Conservation (phyloP, 805 yeast species). For the Candida takata region DNA sequence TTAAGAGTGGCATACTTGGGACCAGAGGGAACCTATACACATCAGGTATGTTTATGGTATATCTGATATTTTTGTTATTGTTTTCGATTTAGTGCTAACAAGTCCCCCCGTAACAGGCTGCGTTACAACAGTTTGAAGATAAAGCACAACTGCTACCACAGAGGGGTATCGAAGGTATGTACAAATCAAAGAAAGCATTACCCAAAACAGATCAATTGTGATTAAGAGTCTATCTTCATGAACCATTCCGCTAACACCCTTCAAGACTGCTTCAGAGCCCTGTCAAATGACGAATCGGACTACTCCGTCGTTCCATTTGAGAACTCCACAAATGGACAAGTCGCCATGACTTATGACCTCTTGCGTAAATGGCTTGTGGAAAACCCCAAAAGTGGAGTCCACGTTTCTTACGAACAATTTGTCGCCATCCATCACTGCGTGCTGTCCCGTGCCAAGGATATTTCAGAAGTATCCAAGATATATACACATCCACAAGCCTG, state of each 20-base stretch:
- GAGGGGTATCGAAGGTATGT: constrained; percentile 22
- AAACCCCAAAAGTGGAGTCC: constrained; percentile 3
- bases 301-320: constrained; percentile 84
- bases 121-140: constrained; percentile 45
- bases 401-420: constrained; percentile 67
- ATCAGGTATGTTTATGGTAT: constrained; percentile 44
- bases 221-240: too few species aligned
- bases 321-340: constrained; percentile 93
- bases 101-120: constrained; percentile 42
- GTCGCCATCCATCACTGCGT: constrained; percentile 80
- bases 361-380: constrained; percentile 58
- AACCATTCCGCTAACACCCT: too few species aligned
- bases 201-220: too few species aligned
- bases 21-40: constrained; percentile 90
- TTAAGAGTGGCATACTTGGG: constrained; percentile 69
- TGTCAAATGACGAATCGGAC: constrained; percentile 39
- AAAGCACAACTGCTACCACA: constrained; percentile 21
- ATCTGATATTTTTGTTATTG: neutral
- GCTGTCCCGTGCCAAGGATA: constrained; percentile 37
- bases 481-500: constrained; percentile 97
- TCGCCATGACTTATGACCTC: constrained; percentile 76
- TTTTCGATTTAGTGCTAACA: too few species aligned
- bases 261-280: constrained; percentile 60
- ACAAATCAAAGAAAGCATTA: too few species aligned
- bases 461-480: constrained; percentile 44